Evolutionary conservation across 1,139 yeast genomes (phyloP).

Genomic region (Yamadazyma diddensiae): DNA sequence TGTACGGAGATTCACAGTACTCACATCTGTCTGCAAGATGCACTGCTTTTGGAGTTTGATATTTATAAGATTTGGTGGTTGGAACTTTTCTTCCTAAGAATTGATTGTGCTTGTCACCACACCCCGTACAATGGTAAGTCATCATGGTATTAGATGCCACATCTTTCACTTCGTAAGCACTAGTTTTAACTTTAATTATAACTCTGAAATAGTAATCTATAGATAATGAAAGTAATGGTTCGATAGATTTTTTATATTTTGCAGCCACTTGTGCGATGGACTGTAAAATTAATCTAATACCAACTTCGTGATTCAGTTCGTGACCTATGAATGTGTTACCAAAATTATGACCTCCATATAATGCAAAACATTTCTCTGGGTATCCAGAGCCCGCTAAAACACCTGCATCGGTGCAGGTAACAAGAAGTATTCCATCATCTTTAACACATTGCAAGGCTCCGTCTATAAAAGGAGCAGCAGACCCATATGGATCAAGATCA

Average conservation of each 20-base stretch:
- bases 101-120: slow-evolving; percentile 71
- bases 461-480: slow-evolving; percentile 93
- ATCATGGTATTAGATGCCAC: slow-evolving; percentile 72
- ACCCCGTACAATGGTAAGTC: slow-evolving; percentile 83
- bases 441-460: slow-evolving; percentile 78
- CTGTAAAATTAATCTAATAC: slow-evolving; percentile 76
- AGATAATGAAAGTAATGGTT: slow-evolving; percentile 79
- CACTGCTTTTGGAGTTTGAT: slow-evolving; percentile 35
- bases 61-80: slow-evolving; percentile 24
- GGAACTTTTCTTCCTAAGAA: slow-evolving; percentile 63
- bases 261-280: slow-evolving; percentile 83
- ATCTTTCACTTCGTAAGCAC: slow-evolving; percentile 79
- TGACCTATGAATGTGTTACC: slow-evolving; percentile 76
- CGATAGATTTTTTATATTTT: slow-evolving; percentile 79
- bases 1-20: slow-evolving; percentile 68
- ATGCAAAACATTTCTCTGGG: slow-evolving; percentile 93
- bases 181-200: slow-evolving; percentile 69
- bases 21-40: slow-evolving; percentile 54
- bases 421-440: slow-evolving; percentile 80
- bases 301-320: slow-evolving; percentile 91
- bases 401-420: slow-evolving; percentile 95
- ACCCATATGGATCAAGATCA: slow-evolving; percentile 96
- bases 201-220: slow-evolving; percentile 92
- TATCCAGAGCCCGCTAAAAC: slow-evolving; percentile 94
- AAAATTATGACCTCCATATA: slow-evolving; percentile 70